Percentiles rank a stretch among this genome's conserved stretches.
These are phyloP conservation scores for Hyphochytrium catenoides DNA, from an alignment of 352 stramenopile genomes.

Conservation along the genomic window DNA sequence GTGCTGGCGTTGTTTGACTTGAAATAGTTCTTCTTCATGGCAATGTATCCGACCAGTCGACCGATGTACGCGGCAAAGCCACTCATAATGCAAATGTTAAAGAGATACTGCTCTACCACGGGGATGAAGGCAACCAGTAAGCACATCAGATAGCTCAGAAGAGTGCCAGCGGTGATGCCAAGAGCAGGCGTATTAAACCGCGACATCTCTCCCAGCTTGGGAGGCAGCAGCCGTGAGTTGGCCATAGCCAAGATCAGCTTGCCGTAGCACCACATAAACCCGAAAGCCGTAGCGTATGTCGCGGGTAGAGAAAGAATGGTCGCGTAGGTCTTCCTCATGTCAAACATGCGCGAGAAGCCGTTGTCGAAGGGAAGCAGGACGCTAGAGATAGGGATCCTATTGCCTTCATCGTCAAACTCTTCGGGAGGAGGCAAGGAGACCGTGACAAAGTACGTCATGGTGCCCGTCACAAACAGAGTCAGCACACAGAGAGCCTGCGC, in stretches of 20 bases:
- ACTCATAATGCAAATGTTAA: constrained; percentile 15
- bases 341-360: constrained; percentile 14
- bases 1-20: constrained; percentile 20
- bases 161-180: constrained; percentile 1
- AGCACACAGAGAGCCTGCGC: constrained; percentile 17
- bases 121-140: constrained; percentile 8
- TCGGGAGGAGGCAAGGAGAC: constrained; percentile 7
- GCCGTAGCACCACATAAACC: constrained; percentile 16
- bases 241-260: constrained; percentile 19
- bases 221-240: constrained; percentile 15
- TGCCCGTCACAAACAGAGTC: constrained; percentile 8
- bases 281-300: constrained; percentile 19
- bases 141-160: constrained; percentile 9
- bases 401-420: constrained; percentile 15
- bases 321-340: constrained; percentile 5
- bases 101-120: constrained; percentile 9
- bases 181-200: too few species aligned
- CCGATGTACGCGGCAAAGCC: constrained; percentile 19
- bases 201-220: constrained; percentile 12
- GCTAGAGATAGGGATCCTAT: too few species aligned
- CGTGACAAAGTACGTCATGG: constrained; percentile 11
- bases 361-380: too few species aligned
- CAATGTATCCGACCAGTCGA: constrained; percentile 19
- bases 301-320: constrained; percentile 19
- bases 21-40: constrained; percentile 17